Conservation (phyloP, 2,329 filamentous ascomycete genomes). For the Penicillium brasilianum region DNA sequence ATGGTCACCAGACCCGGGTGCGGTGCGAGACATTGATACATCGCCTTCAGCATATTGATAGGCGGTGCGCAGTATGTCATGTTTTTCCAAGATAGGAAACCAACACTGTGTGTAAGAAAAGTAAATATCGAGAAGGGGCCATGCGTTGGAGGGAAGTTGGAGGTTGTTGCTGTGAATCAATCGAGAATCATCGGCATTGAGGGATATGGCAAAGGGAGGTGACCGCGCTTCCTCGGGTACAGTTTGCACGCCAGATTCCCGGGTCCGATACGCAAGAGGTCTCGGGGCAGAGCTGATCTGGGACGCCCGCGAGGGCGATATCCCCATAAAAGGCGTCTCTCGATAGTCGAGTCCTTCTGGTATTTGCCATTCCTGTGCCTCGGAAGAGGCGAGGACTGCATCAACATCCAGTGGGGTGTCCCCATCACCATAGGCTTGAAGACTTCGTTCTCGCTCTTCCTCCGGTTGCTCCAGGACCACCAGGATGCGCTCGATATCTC, state of each 20-base stretch:
- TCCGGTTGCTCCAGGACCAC: constrained; percentile 49
- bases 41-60: constrained; percentile 41
- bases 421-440: constrained; percentile 28
- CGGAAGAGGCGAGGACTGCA: constrained; percentile 38
- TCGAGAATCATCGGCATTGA: constrained; percentile 14
- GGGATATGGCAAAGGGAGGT: constrained; percentile 8
- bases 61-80: constrained; percentile 62
- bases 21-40: constrained; percentile 31
- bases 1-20: constrained; percentile 52
- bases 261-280: constrained; percentile 22
- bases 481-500: constrained; percentile 66
- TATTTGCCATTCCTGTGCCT: constrained; percentile 42
- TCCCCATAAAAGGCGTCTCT: constrained; percentile 27
- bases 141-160: constrained; percentile 56
- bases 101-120: constrained; percentile 77
- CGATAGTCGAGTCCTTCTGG: constrained; percentile 32
- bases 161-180: constrained; percentile 30
- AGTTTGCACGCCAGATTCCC: constrained; percentile 38
- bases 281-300: constrained; percentile 22
- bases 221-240: constrained; percentile 10
- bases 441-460: constrained; percentile 44
- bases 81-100: constrained; percentile 74
- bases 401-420: constrained; percentile 38
- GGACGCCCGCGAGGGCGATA: constrained; percentile 36
- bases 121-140: constrained; percentile 70